Evolutionary conservation across 345 rosid species (phyloP).

Genomic region (Draba incana): DNA sequence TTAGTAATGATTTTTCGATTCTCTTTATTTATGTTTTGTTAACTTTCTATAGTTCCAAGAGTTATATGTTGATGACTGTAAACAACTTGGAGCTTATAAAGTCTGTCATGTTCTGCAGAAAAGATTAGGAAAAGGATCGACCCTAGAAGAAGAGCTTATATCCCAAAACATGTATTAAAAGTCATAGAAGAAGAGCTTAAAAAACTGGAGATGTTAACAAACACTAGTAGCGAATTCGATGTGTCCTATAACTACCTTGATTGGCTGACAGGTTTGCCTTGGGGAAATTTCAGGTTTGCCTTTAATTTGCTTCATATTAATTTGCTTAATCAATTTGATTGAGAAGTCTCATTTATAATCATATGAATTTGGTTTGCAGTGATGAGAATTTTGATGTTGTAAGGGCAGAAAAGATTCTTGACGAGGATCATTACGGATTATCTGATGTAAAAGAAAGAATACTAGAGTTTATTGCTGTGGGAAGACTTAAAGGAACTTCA

Average conservation of each 20-base stretch:
- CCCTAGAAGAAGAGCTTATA: conserved; percentile 60
- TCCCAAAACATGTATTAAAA: conserved; percentile 77
- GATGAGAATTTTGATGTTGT: no score
- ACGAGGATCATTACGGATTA: no score
- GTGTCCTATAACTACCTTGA: conserved; percentile 82
- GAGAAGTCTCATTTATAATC: no score
- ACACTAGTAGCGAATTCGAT: conserved; percentile 71
- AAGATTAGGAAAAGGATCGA: conserved; percentile 83
- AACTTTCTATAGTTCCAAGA: no score
- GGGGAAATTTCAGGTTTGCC: conserved; percentile 70
- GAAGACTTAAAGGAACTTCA: no score
- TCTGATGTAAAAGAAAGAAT: no score
- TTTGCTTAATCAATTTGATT: no score
- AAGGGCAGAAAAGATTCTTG: no score
- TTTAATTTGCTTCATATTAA: no score
- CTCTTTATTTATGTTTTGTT: no score
- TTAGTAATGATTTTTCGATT: conserved; percentile 36
- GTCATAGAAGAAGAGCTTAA: conserved; percentile 91
- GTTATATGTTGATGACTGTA: background rate
- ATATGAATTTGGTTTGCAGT: no score
- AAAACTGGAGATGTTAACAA: conserved; percentile 69
- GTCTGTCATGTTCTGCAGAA: conserved; percentile 53
- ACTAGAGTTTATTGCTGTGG: no score
- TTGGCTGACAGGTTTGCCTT: conserved; percentile 91
- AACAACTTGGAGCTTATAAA: conserved; percentile 7